These are phyloP conservation scores for Pseudodiploospora longispora DNA, from an alignment of 2,329 filamentous ascomycete genomes.

Conservation along the genomic window DNA sequence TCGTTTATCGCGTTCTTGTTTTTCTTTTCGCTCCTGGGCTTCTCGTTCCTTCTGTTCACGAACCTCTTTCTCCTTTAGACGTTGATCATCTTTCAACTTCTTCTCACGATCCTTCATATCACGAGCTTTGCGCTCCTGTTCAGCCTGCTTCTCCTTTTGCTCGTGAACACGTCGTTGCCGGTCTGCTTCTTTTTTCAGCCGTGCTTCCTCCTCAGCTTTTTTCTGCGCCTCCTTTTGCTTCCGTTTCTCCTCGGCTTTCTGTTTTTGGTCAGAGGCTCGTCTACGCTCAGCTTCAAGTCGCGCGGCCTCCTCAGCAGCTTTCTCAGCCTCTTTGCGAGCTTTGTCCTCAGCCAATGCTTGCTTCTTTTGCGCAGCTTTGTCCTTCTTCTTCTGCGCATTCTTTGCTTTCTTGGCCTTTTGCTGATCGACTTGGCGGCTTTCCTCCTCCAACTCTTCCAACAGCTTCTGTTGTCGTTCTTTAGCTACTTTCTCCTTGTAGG, in stretches of 20 bases:
- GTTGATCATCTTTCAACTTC: constrained; percentile 75
- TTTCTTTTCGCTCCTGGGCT: constrained; percentile 52
- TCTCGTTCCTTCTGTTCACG: constrained; percentile 66
- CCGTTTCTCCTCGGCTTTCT: constrained; percentile 80
- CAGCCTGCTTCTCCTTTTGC: constrained; percentile 76
- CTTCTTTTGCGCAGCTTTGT: constrained; percentile 85
- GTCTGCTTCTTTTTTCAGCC: constrained; percentile 75
- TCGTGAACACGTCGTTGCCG: constrained; percentile 71
- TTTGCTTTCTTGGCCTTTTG: constrained; percentile 88
- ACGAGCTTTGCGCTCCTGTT: constrained; percentile 71
- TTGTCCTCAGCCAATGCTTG: constrained; percentile 86
- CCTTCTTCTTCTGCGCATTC: constrained; percentile 91
- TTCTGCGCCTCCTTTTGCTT: constrained; percentile 87
- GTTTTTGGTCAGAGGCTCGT: constrained; percentile 70
- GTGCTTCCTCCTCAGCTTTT: constrained; percentile 85
- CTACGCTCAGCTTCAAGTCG: constrained; percentile 68
- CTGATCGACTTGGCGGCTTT: constrained; percentile 65
- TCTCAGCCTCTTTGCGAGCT: constrained; percentile 78
- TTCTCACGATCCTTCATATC: constrained; percentile 62
- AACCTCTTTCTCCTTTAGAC: constrained; percentile 69
- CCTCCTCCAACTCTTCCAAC: constrained; percentile 83
- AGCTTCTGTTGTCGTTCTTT: constrained; percentile 85
- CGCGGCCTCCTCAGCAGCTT: constrained; percentile 77
- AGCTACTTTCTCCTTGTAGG: constrained; percentile 96
- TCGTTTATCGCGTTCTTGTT: constrained; percentile 55